Percentiles rank a stretch among this genome's conserved stretches.
These are phyloP conservation scores for Emericellopsis terricola DNA, from an alignment of 495 filamentous ascomycete genomes.

Conservation along the genomic window DNA sequence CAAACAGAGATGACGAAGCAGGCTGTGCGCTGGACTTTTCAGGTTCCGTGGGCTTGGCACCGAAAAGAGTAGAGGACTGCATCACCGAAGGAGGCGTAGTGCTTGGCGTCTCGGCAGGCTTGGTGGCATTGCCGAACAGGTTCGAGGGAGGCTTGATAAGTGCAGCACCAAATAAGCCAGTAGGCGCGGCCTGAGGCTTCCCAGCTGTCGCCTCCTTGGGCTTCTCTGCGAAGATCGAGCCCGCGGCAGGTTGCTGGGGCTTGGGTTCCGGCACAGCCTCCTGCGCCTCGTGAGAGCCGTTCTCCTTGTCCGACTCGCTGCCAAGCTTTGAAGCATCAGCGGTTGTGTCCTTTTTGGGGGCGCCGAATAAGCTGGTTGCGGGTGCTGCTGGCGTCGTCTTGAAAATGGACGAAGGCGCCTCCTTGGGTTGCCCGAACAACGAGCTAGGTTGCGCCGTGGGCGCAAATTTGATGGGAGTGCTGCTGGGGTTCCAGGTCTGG, in stretches of 20 bases:
- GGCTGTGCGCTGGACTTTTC: slow-evolving; percentile 4
- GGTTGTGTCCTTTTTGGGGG: too few species aligned
- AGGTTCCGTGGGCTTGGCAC: neutral
- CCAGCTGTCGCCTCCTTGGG: slow-evolving; percentile 4
- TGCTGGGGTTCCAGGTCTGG: slow-evolving; percentile 26
- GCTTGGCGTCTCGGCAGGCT: slow-evolving; percentile 10
- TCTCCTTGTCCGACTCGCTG: slow-evolving; percentile 5
- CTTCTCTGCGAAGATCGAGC: slow-evolving; percentile 8
- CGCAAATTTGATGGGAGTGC: slow-evolving; percentile 20
- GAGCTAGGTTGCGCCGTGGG: neutral
- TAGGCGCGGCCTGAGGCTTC: neutral
- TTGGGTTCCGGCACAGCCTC: neutral
- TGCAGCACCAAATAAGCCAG: slow-evolving; percentile 11
- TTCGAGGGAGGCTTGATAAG: slow-evolving; percentile 6
- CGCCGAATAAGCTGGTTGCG: too few species aligned
- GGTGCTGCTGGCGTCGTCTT: too few species aligned
- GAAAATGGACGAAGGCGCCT: neutral
- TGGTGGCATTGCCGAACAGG: slow-evolving; percentile 12
- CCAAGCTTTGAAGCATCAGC: neutral
- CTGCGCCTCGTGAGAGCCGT: slow-evolving; percentile 1
- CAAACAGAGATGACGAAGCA: slow-evolving; percentile 5
- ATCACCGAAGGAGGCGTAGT: slow-evolving; percentile 3
- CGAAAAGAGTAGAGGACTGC: neutral
- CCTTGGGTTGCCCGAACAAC: neutral
- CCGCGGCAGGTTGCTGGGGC: slow-evolving; percentile 5